Percentiles rank a stretch among this genome's conserved stretches.
Conservation (phyloP, 768 basidiomycete species). For the Mycena galericulata region DNA sequence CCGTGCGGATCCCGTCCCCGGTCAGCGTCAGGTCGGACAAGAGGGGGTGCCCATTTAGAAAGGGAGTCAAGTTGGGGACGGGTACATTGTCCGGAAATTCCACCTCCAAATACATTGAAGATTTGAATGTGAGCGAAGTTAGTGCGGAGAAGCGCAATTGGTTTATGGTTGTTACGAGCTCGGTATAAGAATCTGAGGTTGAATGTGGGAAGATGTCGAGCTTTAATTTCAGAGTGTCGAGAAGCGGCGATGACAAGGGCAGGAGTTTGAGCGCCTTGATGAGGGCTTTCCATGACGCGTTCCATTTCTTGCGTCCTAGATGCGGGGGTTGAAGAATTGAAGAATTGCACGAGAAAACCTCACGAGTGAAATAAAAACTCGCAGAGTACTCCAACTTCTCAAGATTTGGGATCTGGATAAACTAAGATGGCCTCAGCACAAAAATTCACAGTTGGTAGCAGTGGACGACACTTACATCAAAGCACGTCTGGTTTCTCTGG, state of each 20-base stretch:
- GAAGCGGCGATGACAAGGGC: not conserved
- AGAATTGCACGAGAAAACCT: not conserved
- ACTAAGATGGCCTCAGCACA: not conserved
- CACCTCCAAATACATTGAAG: too few relatives aligned
- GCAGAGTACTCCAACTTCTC: not conserved
- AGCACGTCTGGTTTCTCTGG: not conserved
- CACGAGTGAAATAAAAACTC: not conserved
- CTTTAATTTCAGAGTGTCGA: not conserved
- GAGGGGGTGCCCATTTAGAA: not conserved
- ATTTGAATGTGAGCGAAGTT: too few relatives aligned
- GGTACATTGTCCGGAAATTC: not conserved
- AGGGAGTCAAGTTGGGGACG: not conserved
- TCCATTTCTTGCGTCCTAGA: not conserved
- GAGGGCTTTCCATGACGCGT: too few relatives aligned
- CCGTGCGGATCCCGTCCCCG: not conserved
- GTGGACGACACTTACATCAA: not conserved
- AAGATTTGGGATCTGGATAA: not conserved
- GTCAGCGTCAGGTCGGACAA: not conserved
- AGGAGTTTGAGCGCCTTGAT: not conserved
- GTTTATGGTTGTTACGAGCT: not conserved
- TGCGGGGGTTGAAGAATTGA: not conserved
- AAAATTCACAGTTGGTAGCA: not conserved
- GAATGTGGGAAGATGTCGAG: not conserved
- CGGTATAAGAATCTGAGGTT: not conserved
- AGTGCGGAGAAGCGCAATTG: not conserved